phyloP scores from a whole-genome alignment of 2,329 filamentous ascomycete species.

The Ophiocordyceps polyrhachis-furcata region DNA sequence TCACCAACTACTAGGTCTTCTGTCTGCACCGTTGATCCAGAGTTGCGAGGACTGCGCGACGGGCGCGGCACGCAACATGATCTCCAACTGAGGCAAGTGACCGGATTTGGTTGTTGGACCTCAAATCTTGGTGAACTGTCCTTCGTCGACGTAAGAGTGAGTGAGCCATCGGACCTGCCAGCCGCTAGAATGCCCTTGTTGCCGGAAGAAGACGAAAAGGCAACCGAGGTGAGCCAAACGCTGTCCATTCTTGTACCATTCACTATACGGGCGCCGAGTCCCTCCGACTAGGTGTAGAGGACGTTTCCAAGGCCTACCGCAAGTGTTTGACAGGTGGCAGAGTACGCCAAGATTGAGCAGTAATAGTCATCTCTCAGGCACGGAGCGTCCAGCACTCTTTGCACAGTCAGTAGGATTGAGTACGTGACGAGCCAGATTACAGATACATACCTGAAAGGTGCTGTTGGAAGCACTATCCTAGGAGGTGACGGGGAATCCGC shows the following conservation, averaged over 20 bases:
- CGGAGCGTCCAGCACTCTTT: constrained; percentile 69
- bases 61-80: constrained; percentile 36
- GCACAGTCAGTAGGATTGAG: background rate
- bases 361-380: constrained; percentile 90
- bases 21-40: constrained; percentile 36
- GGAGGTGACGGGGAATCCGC: constrained; percentile 1
- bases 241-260: constrained; percentile 10
- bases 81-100: constrained; percentile 70
- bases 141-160: constrained; percentile 61
- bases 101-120: constrained; percentile 47
- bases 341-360: constrained; percentile 80
- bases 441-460: constrained; percentile 51
- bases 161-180: constrained; percentile 57
- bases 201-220: constrained; percentile 69
- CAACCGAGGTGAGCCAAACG: constrained; percentile 60
- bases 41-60: constrained; percentile 29
- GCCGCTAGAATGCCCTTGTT: constrained; percentile 67
- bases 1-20: constrained; percentile 83
- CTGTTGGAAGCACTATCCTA: constrained; percentile 38
- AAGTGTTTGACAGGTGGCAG: constrained; percentile 50
- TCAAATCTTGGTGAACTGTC: constrained; percentile 57
- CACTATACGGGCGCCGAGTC: constrained; percentile 38
- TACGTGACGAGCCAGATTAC: background rate
- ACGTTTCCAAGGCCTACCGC: constrained; percentile 66
- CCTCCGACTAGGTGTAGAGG: constrained; percentile 82